phyloP scores from a whole-genome alignment of 305 asterid species.

The Fraxinus baroniana region DNA sequence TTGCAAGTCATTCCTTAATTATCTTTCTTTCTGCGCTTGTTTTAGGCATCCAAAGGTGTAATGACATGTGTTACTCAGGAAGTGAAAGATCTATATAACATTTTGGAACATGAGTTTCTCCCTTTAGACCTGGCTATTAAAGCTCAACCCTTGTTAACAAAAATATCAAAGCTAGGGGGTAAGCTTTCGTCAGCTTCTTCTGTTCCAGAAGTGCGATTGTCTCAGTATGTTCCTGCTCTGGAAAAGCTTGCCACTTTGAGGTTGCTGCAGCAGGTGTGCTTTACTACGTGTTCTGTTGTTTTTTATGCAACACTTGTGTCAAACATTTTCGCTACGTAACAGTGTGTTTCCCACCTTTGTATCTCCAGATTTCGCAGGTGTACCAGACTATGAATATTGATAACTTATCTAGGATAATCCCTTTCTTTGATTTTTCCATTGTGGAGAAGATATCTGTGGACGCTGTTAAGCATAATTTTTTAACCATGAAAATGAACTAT shows the following conservation, averaged over 20 bases:
- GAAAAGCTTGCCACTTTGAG: slow-evolving; percentile 84
- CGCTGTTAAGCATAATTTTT: neutral
- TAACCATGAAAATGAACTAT: neutral
- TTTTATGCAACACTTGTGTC: neutral
- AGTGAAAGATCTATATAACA: slow-evolving; percentile 78
- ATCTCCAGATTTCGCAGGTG: slow-evolving; percentile 69
- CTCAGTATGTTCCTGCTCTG: slow-evolving; percentile 67
- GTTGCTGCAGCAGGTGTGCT: slow-evolving; percentile 74
- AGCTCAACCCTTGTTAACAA: slow-evolving; percentile 62
- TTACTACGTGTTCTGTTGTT: neutral
- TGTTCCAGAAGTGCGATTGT: slow-evolving; percentile 74
- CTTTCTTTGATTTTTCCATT: slow-evolving; percentile 65
- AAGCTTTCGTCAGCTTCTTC: slow-evolving; percentile 77
- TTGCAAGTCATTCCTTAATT: neutral
- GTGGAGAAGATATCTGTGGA: neutral
- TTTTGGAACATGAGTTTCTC: slow-evolving; percentile 66
- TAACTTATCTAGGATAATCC: slow-evolving; percentile 57
- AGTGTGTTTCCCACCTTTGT: slow-evolving; percentile 12
- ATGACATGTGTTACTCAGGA: slow-evolving; percentile 80
- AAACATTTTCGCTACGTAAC: neutral
- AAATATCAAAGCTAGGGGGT: slow-evolving; percentile 83
- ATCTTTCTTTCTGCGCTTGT: slow-evolving; percentile 18
- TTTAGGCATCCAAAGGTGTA: slow-evolving; percentile 79
- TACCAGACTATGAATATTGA: slow-evolving; percentile 77
- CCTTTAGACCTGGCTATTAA: slow-evolving; percentile 70